phyloP scores from a whole-genome alignment of 192 early-diverging fungal genomes.

The Chytriomyces sp. region DNA sequence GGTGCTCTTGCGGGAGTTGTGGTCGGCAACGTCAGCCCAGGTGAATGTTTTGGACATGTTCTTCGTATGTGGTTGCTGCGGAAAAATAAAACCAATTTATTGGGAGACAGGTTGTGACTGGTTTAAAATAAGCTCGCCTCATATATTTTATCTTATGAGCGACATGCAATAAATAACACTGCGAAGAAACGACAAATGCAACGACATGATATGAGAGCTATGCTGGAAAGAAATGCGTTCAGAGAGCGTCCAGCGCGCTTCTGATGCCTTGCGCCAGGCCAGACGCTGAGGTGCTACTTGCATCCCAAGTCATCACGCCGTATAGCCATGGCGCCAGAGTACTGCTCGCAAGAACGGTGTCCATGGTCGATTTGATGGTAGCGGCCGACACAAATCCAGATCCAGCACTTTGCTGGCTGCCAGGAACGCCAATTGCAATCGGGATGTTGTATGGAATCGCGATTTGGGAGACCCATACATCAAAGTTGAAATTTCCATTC shows the following conservation, averaged over 20 bases:
- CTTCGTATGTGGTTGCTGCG: neutral
- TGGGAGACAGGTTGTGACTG: no score
- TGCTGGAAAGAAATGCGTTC: neutral
- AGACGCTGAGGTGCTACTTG: slow-evolving; percentile 19
- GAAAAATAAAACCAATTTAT: no score
- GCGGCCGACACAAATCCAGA: slow-evolving; percentile 62
- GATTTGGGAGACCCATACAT: slow-evolving; percentile 62
- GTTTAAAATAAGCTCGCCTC: no score
- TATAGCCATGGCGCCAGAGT: slow-evolving; percentile 54
- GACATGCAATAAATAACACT: no score
- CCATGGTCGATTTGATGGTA: slow-evolving; percentile 56
- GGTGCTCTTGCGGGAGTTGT: slow-evolving; percentile 75
- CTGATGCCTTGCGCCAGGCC: neutral
- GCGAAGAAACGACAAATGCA: no score
- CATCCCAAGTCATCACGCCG: slow-evolving; percentile 79
- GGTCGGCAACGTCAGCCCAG: slow-evolving; percentile 68
- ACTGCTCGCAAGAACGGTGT: slow-evolving; percentile 54
- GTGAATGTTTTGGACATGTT: slow-evolving; percentile 42
- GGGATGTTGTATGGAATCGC: slow-evolving; percentile 51
- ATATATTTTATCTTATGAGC: no score
- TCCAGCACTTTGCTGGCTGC: slow-evolving; percentile 53
- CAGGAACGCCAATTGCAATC: slow-evolving; percentile 70
- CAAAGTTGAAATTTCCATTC: slow-evolving; percentile 71
- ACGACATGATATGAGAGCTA: no score
- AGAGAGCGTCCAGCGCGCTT: neutral